Base-by-base conservation (phyloP, 495 filamentous ascomycete genomes). In the Durotheca rogersii region DNA sequence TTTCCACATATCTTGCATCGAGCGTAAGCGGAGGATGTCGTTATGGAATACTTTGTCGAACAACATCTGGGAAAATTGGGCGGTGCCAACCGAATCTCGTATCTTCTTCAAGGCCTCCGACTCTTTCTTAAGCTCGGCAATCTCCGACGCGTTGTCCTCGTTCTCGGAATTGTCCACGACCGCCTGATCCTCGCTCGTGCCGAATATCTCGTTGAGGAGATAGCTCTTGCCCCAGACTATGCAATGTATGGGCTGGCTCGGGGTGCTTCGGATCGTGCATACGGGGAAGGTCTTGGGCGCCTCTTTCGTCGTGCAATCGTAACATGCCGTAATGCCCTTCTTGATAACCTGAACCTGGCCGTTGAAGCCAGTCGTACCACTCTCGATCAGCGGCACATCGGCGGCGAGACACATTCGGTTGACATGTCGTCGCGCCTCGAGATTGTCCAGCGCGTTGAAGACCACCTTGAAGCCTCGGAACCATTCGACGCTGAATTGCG, bases 181-280 rank as follows among this genome's bases (percentile, higher is more conserved):
- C 11, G 82, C 78, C 43, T 91, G 84, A 49, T 94, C 88, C 68
- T 97, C 93, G 53, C 90, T 95, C 1, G 80, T 82, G 1, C 93
- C 93, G 57, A 96, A 97, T 6, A 99, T 83, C 61, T 97, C 92
- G 48, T 88, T 89, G 49, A 97, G 82, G 9, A 99, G 81, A 62
- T 95, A 97, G 61, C 89, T 95, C 75, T 97, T 99, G 0, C 81
- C 91, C 93, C 93, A 99, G n/a, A 97, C 91, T 36, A 99, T 99
- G 72, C 93, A 97, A 67, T 99, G 93, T 18, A 99, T 96, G 0
- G 91, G 90, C 59, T 97, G 91, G 45, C 84, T 89, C 0, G 93
- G 93, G 1, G 88, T 97, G 61, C 88, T 95, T 62, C 93, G 82
- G 55, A 99, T 96, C 0, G 93, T 99, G 68, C 93, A 99, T 15